Conservation (phyloP, 2,329 filamentous ascomycete genomes). For the Didymosphaeria variabile region DNA sequence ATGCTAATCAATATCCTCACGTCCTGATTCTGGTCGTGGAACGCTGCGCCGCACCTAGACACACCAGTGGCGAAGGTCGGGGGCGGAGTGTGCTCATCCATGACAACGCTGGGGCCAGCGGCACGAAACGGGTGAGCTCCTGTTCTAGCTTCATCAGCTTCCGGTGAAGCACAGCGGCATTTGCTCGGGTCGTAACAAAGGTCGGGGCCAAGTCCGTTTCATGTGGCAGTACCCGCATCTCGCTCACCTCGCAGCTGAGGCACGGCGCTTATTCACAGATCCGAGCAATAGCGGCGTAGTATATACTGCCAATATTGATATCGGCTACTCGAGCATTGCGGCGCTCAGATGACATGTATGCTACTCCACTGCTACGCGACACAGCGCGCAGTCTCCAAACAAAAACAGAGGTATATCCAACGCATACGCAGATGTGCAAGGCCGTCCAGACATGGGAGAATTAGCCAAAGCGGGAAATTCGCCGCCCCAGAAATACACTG, state of each 20-base stretch:
- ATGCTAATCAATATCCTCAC: neutral
- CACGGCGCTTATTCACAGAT: neutral
- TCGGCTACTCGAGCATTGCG: neutral
- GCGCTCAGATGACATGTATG: neutral
- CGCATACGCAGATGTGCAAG: slow-evolving; percentile 7
- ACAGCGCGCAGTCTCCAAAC: neutral
- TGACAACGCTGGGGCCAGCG: neutral
- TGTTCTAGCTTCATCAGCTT: slow-evolving; percentile 6
- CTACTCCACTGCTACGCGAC: neutral
- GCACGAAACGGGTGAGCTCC: neutral
- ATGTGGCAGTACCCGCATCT: neutral
- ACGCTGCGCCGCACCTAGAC: neutral
- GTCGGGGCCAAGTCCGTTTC: neutral
- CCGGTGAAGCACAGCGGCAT: slow-evolving; percentile 6
- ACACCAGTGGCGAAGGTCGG: neutral
- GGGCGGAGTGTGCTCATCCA: neutral
- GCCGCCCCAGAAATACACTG: slow-evolving; percentile 6
- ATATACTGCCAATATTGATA: neutral
- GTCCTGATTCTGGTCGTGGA: neutral
- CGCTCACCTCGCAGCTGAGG: neutral
- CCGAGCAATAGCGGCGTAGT: neutral
- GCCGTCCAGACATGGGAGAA: slow-evolving; percentile 13
- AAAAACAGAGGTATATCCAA: slow-evolving; percentile 16
- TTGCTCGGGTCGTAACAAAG: slow-evolving; percentile 1
- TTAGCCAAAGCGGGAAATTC: slow-evolving; percentile 4